A percentile compares a stretch with the other conserved stretches of the same genome.
Evolutionary conservation across 225 moss, liverwort and hornwort species (phyloP).

Genomic region (Ulota crispa): DNA sequence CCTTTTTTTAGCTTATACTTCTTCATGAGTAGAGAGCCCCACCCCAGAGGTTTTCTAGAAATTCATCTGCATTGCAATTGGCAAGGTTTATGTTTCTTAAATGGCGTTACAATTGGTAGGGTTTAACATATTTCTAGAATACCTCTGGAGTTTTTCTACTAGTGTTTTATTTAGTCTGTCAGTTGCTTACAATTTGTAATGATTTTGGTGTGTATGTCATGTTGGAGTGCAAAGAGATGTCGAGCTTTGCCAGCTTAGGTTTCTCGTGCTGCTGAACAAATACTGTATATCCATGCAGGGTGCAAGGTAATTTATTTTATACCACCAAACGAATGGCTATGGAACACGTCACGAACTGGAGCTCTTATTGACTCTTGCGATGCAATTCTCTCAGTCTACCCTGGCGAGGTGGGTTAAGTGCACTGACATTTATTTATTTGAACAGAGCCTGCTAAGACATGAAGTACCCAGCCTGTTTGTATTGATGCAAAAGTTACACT

Average conservation of each 20-base stretch:
- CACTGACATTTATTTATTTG: background rate
- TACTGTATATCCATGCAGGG: conserved; percentile 35
- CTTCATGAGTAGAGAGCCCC: background rate
- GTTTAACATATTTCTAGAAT: background rate
- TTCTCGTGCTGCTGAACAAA: background rate
- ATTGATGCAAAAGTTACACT: background rate
- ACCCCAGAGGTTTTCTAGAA: background rate
- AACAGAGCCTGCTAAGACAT: background rate
- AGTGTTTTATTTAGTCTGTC: background rate
- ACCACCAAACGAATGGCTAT: conserved; percentile 90
- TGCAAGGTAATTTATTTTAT: conserved; percentile 78
- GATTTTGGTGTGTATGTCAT: background rate
- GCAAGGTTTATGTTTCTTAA: background rate
- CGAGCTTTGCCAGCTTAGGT: background rate
- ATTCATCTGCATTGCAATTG: background rate
- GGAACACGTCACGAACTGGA: conserved; percentile 71
- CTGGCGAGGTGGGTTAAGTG: conserved; percentile 57
- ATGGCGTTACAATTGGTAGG: background rate
- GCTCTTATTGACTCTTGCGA: conserved; percentile 66
- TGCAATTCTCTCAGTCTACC: conserved; percentile 71
- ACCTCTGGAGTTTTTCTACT: background rate
- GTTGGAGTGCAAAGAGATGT: background rate
- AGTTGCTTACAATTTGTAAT: background rate
- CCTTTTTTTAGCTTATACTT: background rate
- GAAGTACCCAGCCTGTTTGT: background rate